A percentile compares a stretch with the other conserved stretches of the same genome.
phyloP scores from a whole-genome alignment of 225 moss, liverwort and hornwort genomes.

The Rhytidiadelphus loreus region DNA sequence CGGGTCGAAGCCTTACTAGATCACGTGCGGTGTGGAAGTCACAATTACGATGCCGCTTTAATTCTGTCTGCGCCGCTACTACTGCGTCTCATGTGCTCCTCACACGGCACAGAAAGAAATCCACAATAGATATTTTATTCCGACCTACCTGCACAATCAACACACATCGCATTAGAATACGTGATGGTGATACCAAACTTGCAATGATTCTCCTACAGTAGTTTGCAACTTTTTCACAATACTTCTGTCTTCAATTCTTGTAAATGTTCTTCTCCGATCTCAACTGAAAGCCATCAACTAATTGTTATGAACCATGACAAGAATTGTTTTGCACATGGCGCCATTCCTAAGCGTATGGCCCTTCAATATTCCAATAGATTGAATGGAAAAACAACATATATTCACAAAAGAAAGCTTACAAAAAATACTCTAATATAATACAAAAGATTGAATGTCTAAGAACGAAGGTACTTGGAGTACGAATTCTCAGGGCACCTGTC shows the following conservation, averaged over 20 bases:
- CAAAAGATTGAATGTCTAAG: neutral
- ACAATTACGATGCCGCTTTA: neutral
- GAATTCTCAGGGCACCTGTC: conserved; percentile 7
- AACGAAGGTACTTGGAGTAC: neutral
- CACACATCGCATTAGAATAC: neutral
- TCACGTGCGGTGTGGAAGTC: neutral
- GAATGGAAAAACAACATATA: too few species aligned
- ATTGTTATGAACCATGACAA: neutral
- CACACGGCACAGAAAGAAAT: neutral
- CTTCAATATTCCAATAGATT: neutral
- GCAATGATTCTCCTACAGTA: neutral
- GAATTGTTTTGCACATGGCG: too few species aligned
- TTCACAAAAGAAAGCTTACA: neutral
- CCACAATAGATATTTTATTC: neutral
- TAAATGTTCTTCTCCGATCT: neutral
- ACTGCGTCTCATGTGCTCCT: neutral
- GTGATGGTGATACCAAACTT: neutral
- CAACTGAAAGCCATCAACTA: too few species aligned
- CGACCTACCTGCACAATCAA: neutral
- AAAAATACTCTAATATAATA: neutral
- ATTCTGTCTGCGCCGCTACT: neutral
- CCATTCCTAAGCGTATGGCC: neutral
- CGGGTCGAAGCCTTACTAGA: neutral
- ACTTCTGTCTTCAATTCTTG: neutral
- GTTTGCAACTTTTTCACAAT: neutral